Evolutionary conservation across 305 asterid genomes (phyloP).

Genomic region (Fraxinus sp.): DNA sequence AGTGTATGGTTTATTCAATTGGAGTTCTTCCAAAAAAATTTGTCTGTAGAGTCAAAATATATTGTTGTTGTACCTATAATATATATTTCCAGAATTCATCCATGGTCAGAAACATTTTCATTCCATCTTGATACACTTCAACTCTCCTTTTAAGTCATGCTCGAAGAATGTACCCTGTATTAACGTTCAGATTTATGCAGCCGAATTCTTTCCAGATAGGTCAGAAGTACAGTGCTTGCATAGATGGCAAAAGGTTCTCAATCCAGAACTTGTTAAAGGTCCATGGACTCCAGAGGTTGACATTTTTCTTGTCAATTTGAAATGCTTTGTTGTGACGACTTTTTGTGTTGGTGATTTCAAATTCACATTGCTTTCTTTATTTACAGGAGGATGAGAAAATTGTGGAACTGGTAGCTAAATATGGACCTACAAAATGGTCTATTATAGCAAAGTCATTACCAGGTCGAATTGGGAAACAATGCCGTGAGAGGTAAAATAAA

Average conservation of each 20-base stretch:
- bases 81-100: slow-evolving; percentile 6
- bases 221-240: slow-evolving; percentile 99
- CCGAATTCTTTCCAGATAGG: slow-evolving; percentile 93
- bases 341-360: slow-evolving; percentile 20
- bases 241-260: slow-evolving; percentile 98
- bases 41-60: neutral
- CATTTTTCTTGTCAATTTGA: slow-evolving; percentile 12
- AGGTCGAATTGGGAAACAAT: slow-evolving; percentile 99
- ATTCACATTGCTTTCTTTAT: slow-evolving; percentile 24
- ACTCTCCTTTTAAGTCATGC: neutral
- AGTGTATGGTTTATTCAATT: neutral
- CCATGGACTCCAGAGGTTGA: slow-evolving; percentile 97
- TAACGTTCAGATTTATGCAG: slow-evolving; percentile 47
- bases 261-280: slow-evolving; percentile 98
- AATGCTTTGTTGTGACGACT: slow-evolving; percentile 20
- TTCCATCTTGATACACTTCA: slow-evolving; percentile 6
- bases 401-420: slow-evolving; percentile 64
- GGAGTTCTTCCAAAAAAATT: neutral
- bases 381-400: slow-evolving; percentile 90
- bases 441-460: slow-evolving; percentile 86
- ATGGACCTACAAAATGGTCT: slow-evolving; percentile 98
- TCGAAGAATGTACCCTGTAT: slow-evolving; percentile 9
- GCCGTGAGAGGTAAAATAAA: slow-evolving; percentile 87
- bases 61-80: neutral
- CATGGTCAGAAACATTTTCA: slow-evolving; percentile 7